phyloP scores from a whole-genome alignment of 2,329 filamentous ascomycete genomes.

The Phaeosphaeriaceae sp. region DNA sequence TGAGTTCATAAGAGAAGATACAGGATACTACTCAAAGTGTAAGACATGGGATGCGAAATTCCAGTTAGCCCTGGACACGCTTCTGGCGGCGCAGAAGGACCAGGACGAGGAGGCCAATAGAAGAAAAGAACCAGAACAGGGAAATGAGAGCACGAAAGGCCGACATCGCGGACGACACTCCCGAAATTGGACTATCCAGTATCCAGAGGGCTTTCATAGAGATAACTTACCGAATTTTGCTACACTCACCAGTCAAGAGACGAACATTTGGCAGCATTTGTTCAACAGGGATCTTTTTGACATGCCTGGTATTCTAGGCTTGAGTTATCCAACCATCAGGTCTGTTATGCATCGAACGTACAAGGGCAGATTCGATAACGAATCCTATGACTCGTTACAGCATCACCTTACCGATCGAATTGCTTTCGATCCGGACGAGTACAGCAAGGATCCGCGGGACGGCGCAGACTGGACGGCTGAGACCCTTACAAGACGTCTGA shows the following conservation, averaged over 20 bases:
- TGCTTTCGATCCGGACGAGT: too few relatives aligned
- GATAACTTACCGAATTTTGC: not conserved
- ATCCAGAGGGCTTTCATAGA: not conserved
- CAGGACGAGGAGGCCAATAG: too few relatives aligned
- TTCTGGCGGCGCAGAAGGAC: too few relatives aligned
- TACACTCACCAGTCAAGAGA: not conserved
- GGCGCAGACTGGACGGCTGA: not conserved
- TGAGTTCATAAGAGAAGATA: too few relatives aligned
- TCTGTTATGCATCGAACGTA: not conserved
- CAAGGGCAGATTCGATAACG: not conserved
- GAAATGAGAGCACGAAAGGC: too few relatives aligned
- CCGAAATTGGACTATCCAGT: not conserved
- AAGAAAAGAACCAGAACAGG: too few relatives aligned
- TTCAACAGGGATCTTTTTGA: not conserved
- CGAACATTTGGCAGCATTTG: not conserved
- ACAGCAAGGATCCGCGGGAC: not conserved
- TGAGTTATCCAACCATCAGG: too few relatives aligned
- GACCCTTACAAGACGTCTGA: not conserved
- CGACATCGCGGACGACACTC: not conserved
- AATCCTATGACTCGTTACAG: not conserved
- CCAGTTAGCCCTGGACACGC: too few relatives aligned
- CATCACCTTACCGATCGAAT: not conserved
- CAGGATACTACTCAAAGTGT: too few relatives aligned
- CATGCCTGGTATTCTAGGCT: not conserved
- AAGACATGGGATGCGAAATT: too few relatives aligned